Evolutionary conservation across 305 asterid species (phyloP).

Genomic region (Fraxinus velutina): DNA sequence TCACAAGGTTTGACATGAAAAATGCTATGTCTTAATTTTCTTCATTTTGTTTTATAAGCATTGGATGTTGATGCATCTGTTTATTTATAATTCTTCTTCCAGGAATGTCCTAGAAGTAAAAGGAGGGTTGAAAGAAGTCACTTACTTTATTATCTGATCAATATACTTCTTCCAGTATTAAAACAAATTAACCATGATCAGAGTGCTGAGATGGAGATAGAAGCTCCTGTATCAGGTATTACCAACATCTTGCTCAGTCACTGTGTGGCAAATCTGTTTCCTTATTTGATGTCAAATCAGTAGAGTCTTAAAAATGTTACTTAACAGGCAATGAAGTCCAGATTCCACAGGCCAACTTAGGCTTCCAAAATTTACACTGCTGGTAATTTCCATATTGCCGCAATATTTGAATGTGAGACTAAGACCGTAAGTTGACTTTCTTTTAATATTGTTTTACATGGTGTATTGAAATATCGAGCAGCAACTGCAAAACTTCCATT

Average conservation of each 20-base stretch:
- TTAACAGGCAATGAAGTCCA: slow-evolving; percentile 54
- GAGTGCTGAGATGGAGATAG: slow-evolving; percentile 59
- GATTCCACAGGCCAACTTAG: slow-evolving; percentile 50
- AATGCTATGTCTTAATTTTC: slow-evolving; percentile 15
- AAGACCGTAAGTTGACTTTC: slow-evolving; percentile 14
- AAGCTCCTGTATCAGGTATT: slow-evolving; percentile 69
- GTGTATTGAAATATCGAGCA: slow-evolving; percentile 39
- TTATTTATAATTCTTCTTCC: slow-evolving; percentile 31
- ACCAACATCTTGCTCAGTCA: slow-evolving; percentile 15
- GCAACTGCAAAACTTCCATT: slow-evolving; percentile 71
- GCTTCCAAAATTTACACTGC: slow-evolving; percentile 35
- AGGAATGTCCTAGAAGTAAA: slow-evolving; percentile 57
- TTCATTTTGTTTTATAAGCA: slow-evolving; percentile 11
- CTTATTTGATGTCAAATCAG: slow-evolving; percentile 20
- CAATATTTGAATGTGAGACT: slow-evolving; percentile 15
- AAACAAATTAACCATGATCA: slow-evolving; percentile 63
- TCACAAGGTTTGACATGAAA: slow-evolving; percentile 57
- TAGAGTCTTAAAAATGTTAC: slow-evolving; percentile 12
- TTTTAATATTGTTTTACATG: slow-evolving; percentile 21
- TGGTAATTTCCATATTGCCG: slow-evolving; percentile 49
- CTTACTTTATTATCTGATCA: slow-evolving; percentile 64
- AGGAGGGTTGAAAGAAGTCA: slow-evolving; percentile 50
- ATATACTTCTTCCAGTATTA: slow-evolving; percentile 75
- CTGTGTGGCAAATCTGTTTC: slow-evolving; percentile 12
- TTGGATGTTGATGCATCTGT: slow-evolving; percentile 24